Conservation (phyloP, 1,139 yeast genomes). For the Saccharomyces hybrid region DNA sequence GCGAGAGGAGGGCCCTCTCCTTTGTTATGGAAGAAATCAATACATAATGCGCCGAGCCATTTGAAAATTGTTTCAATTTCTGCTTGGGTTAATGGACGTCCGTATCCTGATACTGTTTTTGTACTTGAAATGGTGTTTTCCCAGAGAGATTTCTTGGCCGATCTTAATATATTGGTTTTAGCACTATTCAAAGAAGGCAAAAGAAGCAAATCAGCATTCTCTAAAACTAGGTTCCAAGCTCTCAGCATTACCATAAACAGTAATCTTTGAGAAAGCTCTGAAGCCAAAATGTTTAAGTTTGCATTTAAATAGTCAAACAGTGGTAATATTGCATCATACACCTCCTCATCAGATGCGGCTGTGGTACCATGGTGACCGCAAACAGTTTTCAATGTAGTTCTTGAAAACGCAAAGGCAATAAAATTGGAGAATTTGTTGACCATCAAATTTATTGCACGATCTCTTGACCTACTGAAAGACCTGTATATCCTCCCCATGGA, state of each 20-base stretch:
- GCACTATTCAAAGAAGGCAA: slow-evolving; percentile 59
- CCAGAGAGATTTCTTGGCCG: slow-evolving; percentile 36
- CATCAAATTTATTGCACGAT: slow-evolving; percentile 55
- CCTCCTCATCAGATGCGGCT: slow-evolving; percentile 45
- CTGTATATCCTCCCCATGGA: slow-evolving; percentile 73
- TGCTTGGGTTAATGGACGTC: slow-evolving; percentile 46
- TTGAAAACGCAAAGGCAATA: slow-evolving; percentile 41
- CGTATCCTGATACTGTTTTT: slow-evolving; percentile 38
- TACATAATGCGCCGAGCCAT: slow-evolving; percentile 61
- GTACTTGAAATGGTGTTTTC: slow-evolving; percentile 25
- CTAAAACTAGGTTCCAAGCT: slow-evolving; percentile 64
- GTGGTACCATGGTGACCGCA: slow-evolving; percentile 45
- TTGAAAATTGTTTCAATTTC: slow-evolving; percentile 66
- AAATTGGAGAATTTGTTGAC: slow-evolving; percentile 52
- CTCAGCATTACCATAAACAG: slow-evolving; percentile 63
- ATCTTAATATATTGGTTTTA: slow-evolving; percentile 38
- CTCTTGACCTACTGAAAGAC: slow-evolving; percentile 52
- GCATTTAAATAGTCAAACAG: slow-evolving; percentile 67
- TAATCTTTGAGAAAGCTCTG: slow-evolving; percentile 51
- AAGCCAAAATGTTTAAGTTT: slow-evolving; percentile 60
- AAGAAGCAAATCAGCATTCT: slow-evolving; percentile 58
- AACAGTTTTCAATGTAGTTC: slow-evolving; percentile 42
- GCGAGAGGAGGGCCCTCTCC: slow-evolving; percentile 77
- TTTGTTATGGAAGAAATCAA: slow-evolving; percentile 69
- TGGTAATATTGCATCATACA: slow-evolving; percentile 66